These are phyloP conservation scores for Colletotrichum acutatum DNA, from an alignment of 2,329 filamentous ascomycete species.

Conservation along the genomic window DNA sequence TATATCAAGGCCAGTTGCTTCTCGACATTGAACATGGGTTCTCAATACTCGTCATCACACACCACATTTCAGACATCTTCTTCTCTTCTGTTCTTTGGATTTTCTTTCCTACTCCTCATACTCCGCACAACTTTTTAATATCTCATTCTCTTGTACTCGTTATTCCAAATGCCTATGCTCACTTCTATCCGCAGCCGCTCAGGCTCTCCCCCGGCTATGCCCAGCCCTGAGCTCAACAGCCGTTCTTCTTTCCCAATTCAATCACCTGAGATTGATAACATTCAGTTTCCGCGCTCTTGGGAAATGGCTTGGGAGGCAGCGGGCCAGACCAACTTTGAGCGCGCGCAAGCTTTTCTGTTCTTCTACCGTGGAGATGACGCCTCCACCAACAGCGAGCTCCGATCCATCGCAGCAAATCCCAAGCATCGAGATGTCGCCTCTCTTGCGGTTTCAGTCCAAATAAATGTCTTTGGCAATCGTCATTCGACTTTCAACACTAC, in stretches of 20 bases:
- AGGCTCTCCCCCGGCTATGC: not conserved
- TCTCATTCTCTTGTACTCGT: too few relatives aligned
- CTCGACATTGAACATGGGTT: not conserved
- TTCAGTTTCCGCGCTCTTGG: conserved; percentile 14
- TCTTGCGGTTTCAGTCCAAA: conserved; percentile 42
- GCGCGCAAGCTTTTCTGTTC: conserved; percentile 46
- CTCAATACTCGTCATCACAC: not conserved
- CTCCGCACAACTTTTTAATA: not conserved
- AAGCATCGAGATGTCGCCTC: conserved; percentile 39
- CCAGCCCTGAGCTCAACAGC: not conserved
- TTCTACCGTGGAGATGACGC: conserved; percentile 42
- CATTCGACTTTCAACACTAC: conserved; percentile 43
- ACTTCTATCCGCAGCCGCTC: not conserved
- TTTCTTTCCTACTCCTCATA: not conserved
- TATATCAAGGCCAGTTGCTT: not conserved
- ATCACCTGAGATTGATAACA: not conserved
- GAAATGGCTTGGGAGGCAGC: conserved; percentile 19
- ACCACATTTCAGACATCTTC: not conserved
- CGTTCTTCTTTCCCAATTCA: not conserved
- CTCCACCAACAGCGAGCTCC: conserved; percentile 38
- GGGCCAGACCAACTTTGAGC: conserved; percentile 41
- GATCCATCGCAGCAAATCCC: conserved; percentile 42
- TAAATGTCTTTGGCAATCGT: conserved; percentile 40
- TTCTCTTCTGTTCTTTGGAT: not conserved
- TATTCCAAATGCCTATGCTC: not conserved